Conservation (phyloP, 495 filamentous ascomycete genomes). For the Evansstolkia leycettana region DNA sequence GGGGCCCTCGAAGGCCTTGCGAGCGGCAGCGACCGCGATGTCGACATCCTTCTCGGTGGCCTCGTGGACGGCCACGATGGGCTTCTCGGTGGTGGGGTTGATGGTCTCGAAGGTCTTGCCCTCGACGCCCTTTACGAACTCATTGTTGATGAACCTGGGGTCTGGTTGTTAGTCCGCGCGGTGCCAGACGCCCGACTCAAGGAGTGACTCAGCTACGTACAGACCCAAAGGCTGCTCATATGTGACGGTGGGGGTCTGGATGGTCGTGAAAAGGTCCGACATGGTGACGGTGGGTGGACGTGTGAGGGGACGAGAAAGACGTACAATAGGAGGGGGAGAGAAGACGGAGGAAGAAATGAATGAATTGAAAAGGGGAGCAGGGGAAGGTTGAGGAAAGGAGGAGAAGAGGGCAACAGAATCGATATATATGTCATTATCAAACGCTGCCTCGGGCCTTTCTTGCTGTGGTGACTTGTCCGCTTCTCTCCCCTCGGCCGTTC, state of each 20-base stretch:
- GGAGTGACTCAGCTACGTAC: slow-evolving; percentile 41
- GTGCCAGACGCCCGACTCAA: neutral
- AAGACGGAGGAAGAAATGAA: slow-evolving; percentile 1
- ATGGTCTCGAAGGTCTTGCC: slow-evolving; percentile 72
- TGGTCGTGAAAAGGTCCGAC: slow-evolving; percentile 24
- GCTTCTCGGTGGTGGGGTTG: slow-evolving; percentile 55
- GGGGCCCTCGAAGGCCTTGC: slow-evolving; percentile 70
- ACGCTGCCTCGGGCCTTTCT: no score
- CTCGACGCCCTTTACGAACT: slow-evolving; percentile 76
- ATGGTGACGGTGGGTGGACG: slow-evolving; percentile 13
- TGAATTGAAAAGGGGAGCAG: neutral
- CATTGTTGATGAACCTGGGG: slow-evolving; percentile 93
- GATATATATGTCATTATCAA: no score
- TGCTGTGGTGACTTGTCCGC: no score
- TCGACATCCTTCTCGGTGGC: slow-evolving; percentile 85
- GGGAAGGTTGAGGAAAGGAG: no score
- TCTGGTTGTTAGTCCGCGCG: neutral
- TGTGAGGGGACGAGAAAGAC: no score
- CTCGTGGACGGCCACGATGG: slow-evolving; percentile 69
- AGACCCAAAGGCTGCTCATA: slow-evolving; percentile 80
- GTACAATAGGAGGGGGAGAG: slow-evolving; percentile 9
- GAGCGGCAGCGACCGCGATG: slow-evolving; percentile 76
- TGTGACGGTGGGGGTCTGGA: slow-evolving; percentile 36
- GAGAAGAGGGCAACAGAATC: no score
- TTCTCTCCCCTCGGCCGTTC: no score